Conservation (phyloP, 345 rosid species). For the Mallotus nudiflorus region DNA sequence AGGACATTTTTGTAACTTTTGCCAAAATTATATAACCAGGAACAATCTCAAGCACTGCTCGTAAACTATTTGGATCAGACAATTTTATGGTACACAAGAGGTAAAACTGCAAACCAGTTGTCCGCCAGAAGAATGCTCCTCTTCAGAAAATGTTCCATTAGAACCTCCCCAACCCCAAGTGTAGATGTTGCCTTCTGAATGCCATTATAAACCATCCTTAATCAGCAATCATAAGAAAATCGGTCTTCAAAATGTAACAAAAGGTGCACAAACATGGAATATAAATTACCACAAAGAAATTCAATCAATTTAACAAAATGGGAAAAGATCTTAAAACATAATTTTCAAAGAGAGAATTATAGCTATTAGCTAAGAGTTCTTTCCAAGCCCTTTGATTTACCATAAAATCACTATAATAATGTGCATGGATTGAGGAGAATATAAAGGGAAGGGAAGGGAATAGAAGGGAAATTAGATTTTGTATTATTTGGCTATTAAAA, state of each 20-base stretch:
- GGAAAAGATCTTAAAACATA: too few species aligned
- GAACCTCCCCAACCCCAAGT: conserved; percentile 99
- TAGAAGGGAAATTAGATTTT: too few species aligned
- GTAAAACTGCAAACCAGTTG: conserved; percentile 63
- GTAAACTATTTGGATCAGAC: neutral
- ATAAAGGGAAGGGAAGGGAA: too few species aligned
- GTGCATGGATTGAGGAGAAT: too few species aligned
- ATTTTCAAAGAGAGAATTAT: too few species aligned
- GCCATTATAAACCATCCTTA: neutral
- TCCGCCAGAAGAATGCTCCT: conserved; percentile 90
- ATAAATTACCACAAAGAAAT: neutral
- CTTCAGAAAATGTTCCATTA: conserved; percentile 87
- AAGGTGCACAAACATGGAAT: neutral
- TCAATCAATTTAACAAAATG: neutral
- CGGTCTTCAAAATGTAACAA: neutral
- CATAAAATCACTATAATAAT: neutral
- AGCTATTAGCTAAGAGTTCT: neutral
- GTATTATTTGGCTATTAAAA: too few species aligned
- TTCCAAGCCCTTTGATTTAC: neutral
- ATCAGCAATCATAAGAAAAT: neutral
- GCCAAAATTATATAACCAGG: neutral
- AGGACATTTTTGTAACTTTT: neutral
- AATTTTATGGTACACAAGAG: neutral
- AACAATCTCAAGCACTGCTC: neutral
- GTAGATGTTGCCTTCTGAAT: conserved; percentile 67